A percentile compares a stretch with the other conserved stretches of the same genome.
These are phyloP conservation scores for Zygotorulaspora danielsina DNA, from an alignment of 805 yeast species.

Conservation along the genomic window DNA sequence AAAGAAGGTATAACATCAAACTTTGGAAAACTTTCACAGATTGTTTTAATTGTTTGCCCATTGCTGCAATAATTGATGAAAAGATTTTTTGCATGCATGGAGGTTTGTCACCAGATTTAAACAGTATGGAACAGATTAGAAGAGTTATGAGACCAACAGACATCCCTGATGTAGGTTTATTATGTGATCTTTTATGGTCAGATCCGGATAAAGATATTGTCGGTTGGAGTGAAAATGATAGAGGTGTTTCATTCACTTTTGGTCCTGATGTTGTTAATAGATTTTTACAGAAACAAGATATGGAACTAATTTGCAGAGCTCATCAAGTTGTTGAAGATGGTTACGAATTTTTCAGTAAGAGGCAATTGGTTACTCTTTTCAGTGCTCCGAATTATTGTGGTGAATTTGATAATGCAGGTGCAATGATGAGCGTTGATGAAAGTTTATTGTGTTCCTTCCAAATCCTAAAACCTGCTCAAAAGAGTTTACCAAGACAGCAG, in stretches of 20 bases:
- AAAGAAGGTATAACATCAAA: constrained; percentile 95
- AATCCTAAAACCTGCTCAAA: constrained; percentile 96
- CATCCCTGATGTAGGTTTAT: constrained; percentile 94
- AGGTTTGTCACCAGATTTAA: constrained; percentile 94
- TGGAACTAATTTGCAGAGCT: constrained; percentile 97
- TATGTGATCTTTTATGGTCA: constrained; percentile 96
- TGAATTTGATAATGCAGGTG: constrained; percentile 98
- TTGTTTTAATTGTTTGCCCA: constrained; percentile 96
- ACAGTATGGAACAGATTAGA: constrained; percentile 97
- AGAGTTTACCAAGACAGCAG: constrained; percentile 42
- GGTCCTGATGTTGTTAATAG: constrained; percentile 99
- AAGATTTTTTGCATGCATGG: constrained; percentile 99
- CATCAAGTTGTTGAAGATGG: constrained; percentile 99
- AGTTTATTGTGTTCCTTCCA: constrained; percentile 92
- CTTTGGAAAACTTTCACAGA: constrained; percentile 99
- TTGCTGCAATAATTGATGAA: constrained; percentile 97
- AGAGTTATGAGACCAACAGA: constrained; percentile 99
- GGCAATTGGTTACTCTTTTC: constrained; percentile 92
- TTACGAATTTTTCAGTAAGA: constrained; percentile 91
- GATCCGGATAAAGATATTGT: constrained; percentile 98
- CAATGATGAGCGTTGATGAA: constrained; percentile 99
- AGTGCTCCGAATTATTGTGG: constrained; percentile 99
- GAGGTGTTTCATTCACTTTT: constrained; percentile 98
- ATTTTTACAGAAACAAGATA: constrained; percentile 93
- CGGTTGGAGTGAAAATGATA: constrained; percentile 98